Conservation (phyloP, 2,329 filamentous ascomycete species). For the Fusarium graminum region DNA sequence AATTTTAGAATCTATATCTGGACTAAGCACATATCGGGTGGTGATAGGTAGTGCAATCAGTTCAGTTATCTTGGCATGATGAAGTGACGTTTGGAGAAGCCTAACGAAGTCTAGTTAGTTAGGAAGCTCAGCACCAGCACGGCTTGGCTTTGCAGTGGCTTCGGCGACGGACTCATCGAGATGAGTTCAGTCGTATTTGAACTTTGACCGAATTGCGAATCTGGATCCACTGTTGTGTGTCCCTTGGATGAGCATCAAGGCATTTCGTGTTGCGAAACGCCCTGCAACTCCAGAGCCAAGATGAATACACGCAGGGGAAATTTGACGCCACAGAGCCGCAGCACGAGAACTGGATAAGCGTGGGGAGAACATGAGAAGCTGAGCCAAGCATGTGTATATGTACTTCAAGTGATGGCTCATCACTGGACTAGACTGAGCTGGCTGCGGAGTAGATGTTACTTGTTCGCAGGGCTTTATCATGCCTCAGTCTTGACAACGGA, state of each 20-base stretch:
- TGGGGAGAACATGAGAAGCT: not conserved
- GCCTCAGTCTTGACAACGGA: constrained; percentile 19
- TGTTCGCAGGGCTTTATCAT: constrained; percentile 18
- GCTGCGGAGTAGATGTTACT: not conserved
- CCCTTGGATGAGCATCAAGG: not conserved
- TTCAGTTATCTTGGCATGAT: constrained; percentile 16
- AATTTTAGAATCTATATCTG: constrained; percentile 29
- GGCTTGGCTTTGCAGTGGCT: constrained; percentile 2
- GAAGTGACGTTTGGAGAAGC: constrained; percentile 9
- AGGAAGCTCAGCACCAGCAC: constrained; percentile 5
- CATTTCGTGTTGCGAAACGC: constrained; percentile 3
- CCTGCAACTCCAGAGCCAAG: constrained; percentile 4
- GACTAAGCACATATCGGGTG: not conserved
- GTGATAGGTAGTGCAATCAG: not conserved
- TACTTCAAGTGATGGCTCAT: constrained; percentile 18
- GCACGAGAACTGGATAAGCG: not conserved
- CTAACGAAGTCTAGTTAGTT: constrained; percentile 12
- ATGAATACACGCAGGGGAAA: constrained; percentile 26
- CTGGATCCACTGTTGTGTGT: constrained; percentile 16
- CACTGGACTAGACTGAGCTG: constrained; percentile 7
- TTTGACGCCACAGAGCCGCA: constrained; percentile 24
- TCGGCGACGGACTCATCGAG: constrained; percentile 27
- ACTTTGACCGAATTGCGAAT: constrained; percentile 5
- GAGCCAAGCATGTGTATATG: constrained; percentile 16
- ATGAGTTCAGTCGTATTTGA: constrained; percentile 6